A percentile compares a stretch with the other conserved stretches of the same genome.
Conservation (phyloP, 2,329 filamentous ascomycete species). For the Monosporascus sp. region DNA sequence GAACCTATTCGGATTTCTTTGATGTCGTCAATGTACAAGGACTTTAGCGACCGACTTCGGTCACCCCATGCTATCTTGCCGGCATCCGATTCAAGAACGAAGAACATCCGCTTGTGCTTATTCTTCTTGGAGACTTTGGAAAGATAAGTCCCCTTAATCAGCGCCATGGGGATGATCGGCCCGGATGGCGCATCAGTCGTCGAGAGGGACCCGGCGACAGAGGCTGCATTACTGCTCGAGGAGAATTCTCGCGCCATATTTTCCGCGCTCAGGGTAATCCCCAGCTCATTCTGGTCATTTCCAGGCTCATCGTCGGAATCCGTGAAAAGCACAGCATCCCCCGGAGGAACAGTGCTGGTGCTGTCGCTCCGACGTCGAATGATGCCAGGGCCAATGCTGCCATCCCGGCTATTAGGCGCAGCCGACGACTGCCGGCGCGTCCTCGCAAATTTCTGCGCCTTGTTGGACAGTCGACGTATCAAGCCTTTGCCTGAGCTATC, state of each 20-base stretch:
- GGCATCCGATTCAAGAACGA: conserved; percentile 73
- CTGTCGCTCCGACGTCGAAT: conserved; percentile 86
- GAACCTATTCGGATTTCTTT: conserved; percentile 79
- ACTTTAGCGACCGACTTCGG: conserved; percentile 65
- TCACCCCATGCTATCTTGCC: conserved; percentile 88
- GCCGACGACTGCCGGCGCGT: conserved; percentile 74
- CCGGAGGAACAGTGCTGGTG: conserved; percentile 62
- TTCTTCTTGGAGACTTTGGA: conserved; percentile 83
- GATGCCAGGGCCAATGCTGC: conserved; percentile 84
- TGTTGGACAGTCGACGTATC: conserved; percentile 80
- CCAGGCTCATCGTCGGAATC: conserved; percentile 56
- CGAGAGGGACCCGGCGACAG: conserved; percentile 37
- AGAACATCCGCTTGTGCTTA: conserved; percentile 62
- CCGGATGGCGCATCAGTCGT: conserved; percentile 44
- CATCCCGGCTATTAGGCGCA: conserved; percentile 71
- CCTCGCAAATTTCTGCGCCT: conserved; percentile 63
- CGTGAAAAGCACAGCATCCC: conserved; percentile 36
- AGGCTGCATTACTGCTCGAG: conserved; percentile 41
- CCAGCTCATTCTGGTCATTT: conserved; percentile 44
- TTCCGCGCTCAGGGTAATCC: conserved; percentile 36
- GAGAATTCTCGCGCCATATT: conserved; percentile 42
- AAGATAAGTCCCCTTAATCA: conserved; percentile 74
- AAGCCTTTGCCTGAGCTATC: conserved; percentile 45
- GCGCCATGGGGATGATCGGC: conserved; percentile 69
- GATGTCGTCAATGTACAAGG: conserved; percentile 92